Percentiles rank a stretch among this genome's conserved stretches.
Conservation (phyloP, 805 yeast species). For the Starmerella sp. region DNA sequence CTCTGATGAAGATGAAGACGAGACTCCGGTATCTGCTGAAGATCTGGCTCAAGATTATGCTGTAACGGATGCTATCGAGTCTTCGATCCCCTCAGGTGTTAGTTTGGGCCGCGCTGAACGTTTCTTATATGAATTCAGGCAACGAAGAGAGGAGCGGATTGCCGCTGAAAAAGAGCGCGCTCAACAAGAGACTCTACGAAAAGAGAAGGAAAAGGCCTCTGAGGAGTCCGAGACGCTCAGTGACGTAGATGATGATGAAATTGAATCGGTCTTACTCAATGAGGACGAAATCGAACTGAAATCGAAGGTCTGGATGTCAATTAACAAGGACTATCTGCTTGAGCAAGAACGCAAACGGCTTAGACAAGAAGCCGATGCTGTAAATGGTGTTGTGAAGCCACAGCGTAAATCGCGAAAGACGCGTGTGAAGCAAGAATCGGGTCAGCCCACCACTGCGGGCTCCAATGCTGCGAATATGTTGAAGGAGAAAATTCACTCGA, state of each 20-base stretch:
- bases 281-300: constrained; percentile 63
- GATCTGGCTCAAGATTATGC: background rate
- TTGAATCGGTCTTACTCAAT: constrained; percentile 47
- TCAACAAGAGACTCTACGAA: constrained; percentile 25
- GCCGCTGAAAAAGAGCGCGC: constrained; percentile 25
- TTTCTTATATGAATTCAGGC: constrained; percentile 20
- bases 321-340: constrained; percentile 72
- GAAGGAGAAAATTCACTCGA: constrained; percentile 64
- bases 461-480: constrained; percentile 72
- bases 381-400: constrained; percentile 61
- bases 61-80: constrained; percentile 1
- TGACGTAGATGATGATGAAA: constrained; percentile 78
- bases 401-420: constrained; percentile 32
- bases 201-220: constrained; percentile 18
- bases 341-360: constrained; percentile 78
- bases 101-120: constrained; percentile 22
- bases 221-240: constrained; percentile 54
- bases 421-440: constrained; percentile 24
- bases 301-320: constrained; percentile 79
- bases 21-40: background rate
- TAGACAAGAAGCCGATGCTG: constrained; percentile 74
- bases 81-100: background rate
- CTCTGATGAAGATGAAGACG: background rate
- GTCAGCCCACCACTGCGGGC: constrained; percentile 48
- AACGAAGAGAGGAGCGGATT: constrained; percentile 19